phyloP scores from a whole-genome alignment of 2,329 filamentous ascomycete species.

The Arthrobotrys megalospora region DNA sequence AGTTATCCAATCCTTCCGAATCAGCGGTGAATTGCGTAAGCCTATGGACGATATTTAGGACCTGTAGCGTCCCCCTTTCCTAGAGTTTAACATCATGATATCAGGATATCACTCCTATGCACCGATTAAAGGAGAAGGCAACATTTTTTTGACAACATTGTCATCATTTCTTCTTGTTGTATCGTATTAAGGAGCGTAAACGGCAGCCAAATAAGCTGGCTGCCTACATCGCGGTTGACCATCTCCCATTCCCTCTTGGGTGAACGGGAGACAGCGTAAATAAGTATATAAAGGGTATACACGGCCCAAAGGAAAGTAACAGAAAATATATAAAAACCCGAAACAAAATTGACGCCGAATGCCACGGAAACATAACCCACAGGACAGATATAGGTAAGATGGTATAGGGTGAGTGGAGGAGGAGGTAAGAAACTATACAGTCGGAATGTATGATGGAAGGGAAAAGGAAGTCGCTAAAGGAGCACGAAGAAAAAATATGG shows the following conservation, averaged over 20 bases:
- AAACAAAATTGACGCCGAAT: constrained; percentile 17
- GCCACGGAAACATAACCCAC: constrained; percentile 6
- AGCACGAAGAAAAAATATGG: constrained; percentile 11
- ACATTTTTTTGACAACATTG: neutral
- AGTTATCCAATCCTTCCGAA: neutral
- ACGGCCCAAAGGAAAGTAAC: constrained; percentile 29
- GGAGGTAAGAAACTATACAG: constrained; percentile 22
- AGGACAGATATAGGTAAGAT: constrained; percentile 9
- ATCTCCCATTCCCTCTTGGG: neutral
- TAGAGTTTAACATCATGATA: no score
- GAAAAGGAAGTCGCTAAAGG: constrained; percentile 8
- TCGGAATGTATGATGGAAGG: neutral
- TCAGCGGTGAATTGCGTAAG: neutral
- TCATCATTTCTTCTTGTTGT: constrained; percentile 7
- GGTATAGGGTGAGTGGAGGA: constrained; percentile 6
- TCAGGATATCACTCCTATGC: no score
- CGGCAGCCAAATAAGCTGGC: neutral
- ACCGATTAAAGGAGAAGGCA: neutral
- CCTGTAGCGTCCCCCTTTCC: no score
- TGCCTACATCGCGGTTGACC: neutral
- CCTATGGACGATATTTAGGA: no score
- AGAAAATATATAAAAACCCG: constrained; percentile 7
- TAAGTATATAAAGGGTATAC: constrained; percentile 9
- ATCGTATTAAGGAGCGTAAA: constrained; percentile 33
- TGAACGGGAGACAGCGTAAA: neutral